A percentile compares a stretch with the other conserved stretches of the same genome.
Evolutionary conservation across 2,329 filamentous ascomycete species (phyloP).

Genomic region (Huntiella omanensis): DNA sequence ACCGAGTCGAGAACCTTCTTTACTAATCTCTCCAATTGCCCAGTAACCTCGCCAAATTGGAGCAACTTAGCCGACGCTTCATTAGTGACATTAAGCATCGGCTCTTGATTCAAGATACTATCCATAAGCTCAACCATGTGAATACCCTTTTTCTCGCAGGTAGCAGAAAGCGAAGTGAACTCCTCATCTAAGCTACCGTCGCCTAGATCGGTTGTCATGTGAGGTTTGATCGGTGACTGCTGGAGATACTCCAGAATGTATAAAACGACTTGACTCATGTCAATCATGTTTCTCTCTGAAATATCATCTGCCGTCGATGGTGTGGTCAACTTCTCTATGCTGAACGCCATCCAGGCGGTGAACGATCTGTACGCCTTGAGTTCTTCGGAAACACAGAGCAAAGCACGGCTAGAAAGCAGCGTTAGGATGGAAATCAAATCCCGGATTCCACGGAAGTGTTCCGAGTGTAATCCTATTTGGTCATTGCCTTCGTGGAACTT

Average conservation of each 20-base stretch:
- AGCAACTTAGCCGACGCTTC: slow-evolving; percentile 29
- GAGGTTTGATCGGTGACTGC: slow-evolving; percentile 44
- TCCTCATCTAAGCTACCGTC: slow-evolving; percentile 8
- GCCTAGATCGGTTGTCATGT: slow-evolving; percentile 27
- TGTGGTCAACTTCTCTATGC: slow-evolving; percentile 60
- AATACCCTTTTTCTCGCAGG: slow-evolving; percentile 13
- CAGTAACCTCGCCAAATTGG: slow-evolving; percentile 39
- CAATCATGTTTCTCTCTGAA: slow-evolving; percentile 60
- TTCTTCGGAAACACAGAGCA: slow-evolving; percentile 56
- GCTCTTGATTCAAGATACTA: slow-evolving; percentile 17
- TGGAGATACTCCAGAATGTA: slow-evolving; percentile 60
- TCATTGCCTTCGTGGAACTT: slow-evolving; percentile 52
- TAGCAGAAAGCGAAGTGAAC: slow-evolving; percentile 15
- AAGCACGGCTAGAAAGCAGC: slow-evolving; percentile 53
- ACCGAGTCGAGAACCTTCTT: slow-evolving; percentile 46
- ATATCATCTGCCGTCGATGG: slow-evolving; percentile 48
- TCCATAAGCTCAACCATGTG: slow-evolving; percentile 1
- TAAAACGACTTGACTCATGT: slow-evolving; percentile 50
- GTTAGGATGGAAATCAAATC: slow-evolving; percentile 60
- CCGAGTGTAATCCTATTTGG: slow-evolving; percentile 45
- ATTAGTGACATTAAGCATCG: slow-evolving; percentile 26
- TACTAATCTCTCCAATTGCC: slow-evolving; percentile 34
- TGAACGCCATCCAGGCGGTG: slow-evolving; percentile 64
- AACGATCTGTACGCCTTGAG: slow-evolving; percentile 61
- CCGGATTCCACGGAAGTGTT: slow-evolving; percentile 43